phyloP scores from a whole-genome alignment of 208 protist species.

The Trypanosoma mega region DNA sequence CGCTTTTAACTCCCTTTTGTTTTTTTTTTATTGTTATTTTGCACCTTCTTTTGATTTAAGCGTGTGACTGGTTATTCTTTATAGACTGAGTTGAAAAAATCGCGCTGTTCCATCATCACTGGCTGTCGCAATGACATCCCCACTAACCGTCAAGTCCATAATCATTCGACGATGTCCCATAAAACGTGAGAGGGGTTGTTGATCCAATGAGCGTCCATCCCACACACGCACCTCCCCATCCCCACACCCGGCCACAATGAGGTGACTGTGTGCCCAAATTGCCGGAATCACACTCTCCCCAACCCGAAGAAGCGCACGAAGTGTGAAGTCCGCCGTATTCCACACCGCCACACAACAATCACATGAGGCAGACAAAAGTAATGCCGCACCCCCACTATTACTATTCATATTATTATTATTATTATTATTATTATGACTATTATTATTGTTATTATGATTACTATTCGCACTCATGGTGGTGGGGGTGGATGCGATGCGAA shows the following conservation, averaged over 20 bases:
- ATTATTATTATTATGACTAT: too few relatives aligned
- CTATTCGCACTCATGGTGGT: too few relatives aligned
- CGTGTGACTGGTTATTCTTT: too few relatives aligned
- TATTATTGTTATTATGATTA: too few relatives aligned
- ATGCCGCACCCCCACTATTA: slow-evolving; percentile 23
- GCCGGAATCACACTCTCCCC: slow-evolving; percentile 82
- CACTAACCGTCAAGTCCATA: slow-evolving; percentile 37
- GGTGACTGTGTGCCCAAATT: slow-evolving; percentile 47
- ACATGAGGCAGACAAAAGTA: slow-evolving; percentile 75
- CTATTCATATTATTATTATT: too few relatives aligned
- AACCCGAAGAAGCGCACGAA: slow-evolving; percentile 51
- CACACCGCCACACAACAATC: slow-evolving; percentile 83
- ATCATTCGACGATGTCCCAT: slow-evolving; percentile 88
- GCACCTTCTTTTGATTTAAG: too few relatives aligned
- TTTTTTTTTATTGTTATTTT: too few relatives aligned
- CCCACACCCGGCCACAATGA: slow-evolving; percentile 73
- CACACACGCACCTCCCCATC: slow-evolving; percentile 80
- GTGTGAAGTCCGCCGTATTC: slow-evolving; percentile 64
- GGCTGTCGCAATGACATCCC: slow-evolving; percentile 35
- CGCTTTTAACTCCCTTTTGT: too few relatives aligned
- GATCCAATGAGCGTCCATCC: slow-evolving; percentile 64
- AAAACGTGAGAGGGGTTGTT: slow-evolving; percentile 42
- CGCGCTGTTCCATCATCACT: slow-evolving; percentile 78
- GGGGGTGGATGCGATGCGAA: too few relatives aligned
- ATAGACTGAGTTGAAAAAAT: slow-evolving; percentile 30